Conservation (phyloP, 2,329 filamentous ascomycete species). For the Grosmannia penicillata region DNA sequence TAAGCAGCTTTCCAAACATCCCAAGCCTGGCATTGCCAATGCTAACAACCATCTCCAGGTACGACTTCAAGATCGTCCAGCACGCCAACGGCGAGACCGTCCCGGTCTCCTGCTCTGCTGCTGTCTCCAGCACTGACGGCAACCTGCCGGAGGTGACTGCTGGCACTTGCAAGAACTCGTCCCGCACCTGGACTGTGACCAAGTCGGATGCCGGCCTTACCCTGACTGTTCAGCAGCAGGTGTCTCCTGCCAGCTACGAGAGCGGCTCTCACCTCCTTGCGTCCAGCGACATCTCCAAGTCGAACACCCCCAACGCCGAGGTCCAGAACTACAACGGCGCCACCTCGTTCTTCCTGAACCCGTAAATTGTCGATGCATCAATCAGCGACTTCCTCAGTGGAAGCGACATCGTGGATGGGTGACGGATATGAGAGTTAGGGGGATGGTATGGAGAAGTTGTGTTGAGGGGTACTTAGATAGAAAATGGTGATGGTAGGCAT, state of each 20-base stretch:
- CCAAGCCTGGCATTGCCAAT: neutral
- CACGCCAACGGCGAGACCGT: neutral
- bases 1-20: neutral
- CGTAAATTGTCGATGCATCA: too few species aligned
- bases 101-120: neutral
- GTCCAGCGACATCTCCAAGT: neutral
- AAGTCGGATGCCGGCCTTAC: neutral
- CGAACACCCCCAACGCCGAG: neutral
- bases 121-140: neutral
- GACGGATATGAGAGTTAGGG: too few species aligned
- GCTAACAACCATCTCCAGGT: neutral
- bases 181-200: slow-evolving; percentile 1
- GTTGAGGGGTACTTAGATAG: too few species aligned
- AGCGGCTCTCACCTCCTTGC: neutral
- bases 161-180: neutral
- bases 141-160: neutral
- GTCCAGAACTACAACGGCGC: slow-evolving; percentile 1
- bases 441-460: too few species aligned
- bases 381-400: too few species aligned
- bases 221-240: neutral
- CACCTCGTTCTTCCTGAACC: neutral
- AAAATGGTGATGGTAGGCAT: too few species aligned
- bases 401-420: too few species aligned
- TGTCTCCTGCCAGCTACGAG: neutral
- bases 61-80: neutral